phyloP scores from a whole-genome alignment of 164 flowering plant genomes.

The Kalanchoe fedtschenkoi region DNA sequence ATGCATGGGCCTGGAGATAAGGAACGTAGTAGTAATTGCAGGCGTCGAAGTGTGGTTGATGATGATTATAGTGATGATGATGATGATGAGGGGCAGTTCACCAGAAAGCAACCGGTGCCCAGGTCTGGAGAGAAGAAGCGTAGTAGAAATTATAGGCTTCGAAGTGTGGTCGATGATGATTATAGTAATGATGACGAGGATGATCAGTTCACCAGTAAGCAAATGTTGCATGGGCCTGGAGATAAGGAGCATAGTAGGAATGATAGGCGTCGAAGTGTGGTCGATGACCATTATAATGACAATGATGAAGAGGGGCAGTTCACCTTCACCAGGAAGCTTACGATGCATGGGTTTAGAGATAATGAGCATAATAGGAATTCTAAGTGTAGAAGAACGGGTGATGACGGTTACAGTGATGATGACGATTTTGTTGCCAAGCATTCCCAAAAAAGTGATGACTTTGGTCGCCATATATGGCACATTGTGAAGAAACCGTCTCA shows the following conservation, averaged over 20 bases:
- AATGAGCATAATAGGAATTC: background rate
- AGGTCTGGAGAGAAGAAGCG: background rate
- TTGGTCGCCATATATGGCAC: background rate
- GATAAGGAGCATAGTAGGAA: background rate
- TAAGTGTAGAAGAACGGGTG: background rate
- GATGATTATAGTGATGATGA: background rate
- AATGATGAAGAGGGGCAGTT: background rate
- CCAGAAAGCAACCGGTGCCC: background rate
- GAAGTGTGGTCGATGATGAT: background rate
- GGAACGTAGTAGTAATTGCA: background rate
- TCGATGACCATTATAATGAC: background rate
- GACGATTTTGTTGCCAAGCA: background rate
- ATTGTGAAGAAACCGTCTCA: background rate
- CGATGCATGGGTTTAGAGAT: background rate
- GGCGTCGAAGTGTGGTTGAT: background rate
- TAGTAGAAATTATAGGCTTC: background rate
- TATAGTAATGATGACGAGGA: background rate
- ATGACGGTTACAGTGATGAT: background rate
- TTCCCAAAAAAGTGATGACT: conserved; percentile 2
- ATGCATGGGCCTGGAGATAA: background rate
- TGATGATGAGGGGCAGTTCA: background rate
- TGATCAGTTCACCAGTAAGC: background rate
- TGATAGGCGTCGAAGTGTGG: background rate
- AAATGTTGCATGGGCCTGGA: background rate
- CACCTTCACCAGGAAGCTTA: background rate